Base-by-base conservation (phyloP, 768 basidiomycete species). In the Russula olivacea region DNA sequence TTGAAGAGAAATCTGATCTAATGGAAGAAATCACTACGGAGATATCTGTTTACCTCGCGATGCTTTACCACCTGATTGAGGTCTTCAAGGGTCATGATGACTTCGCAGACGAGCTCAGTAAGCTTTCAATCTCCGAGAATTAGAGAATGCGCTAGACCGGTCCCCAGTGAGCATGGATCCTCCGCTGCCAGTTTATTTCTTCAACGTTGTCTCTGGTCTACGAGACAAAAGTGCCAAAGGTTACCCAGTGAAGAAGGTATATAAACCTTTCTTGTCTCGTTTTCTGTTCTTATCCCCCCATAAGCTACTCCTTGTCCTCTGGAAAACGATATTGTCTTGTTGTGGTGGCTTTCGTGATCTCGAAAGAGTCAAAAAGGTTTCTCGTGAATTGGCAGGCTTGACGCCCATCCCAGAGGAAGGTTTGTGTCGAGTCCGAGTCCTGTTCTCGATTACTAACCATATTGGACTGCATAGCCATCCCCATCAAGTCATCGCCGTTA, bases 31-130 rank as follows among this genome's bases (percentile, higher is more conserved):
- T 95, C 55, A 85, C 91, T 52, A 93, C 90, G 5, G 94, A 97
- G 73, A 83, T 97, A 61, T 92, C 92, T 10, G 86, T 94, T n/a
- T 91, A 93, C 70, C 82, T 98, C 34, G 93, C 91, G 10, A 92
- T 98, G 86, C 77, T 98, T 49, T 99, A 98, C 73, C 93, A 97
- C 72, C 76, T 98, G 59, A 87, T 98, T 15, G 96, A 98, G 75
- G 82, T 94, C 30, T 93, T 93, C 75, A 89, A 96, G 71, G 87
- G 88, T 3, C 89, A 97, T 67, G 93, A 95, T 62, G 87, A 93
- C 69, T 98, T 98, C 72, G 94, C 91, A 2, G 94, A 97, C 68
- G 96, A 98, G 75, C 79, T 98, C 53, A 98, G 96, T 97, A 75
- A 79, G 95, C 34, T 45, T 47, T 74, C 7, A 11, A 48, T 43